Base-by-base conservation (phyloP, 257 asterid genomes). In the Plantago major region DNA sequence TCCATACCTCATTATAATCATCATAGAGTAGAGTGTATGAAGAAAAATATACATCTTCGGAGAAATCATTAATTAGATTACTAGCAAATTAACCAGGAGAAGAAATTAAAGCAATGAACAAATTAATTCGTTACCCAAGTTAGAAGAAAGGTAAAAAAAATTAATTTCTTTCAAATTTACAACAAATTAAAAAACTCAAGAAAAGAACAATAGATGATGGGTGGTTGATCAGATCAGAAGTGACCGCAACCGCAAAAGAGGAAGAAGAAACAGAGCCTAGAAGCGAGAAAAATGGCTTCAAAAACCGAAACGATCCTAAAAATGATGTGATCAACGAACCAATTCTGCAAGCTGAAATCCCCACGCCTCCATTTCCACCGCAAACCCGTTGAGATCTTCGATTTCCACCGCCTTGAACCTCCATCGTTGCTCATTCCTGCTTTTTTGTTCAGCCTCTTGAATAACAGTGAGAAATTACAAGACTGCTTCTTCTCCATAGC, bases 171-270 rank as follows among this genome's bases (percentile, higher is more conserved):
- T n/a, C n/a, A n/a, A n/a, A n/a, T n/a, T n/a, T n/a, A n/a, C n/a
- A n/a, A n/a, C n/a, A n/a, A n/a, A n/a, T n/a, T n/a, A n/a, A n/a
- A n/a, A n/a, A n/a, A n/a, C n/a, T n/a, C n/a, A n/a, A n/a, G n/a
- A n/a, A n/a, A n/a, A n/a, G n/a, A n/a, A n/a, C n/a, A n/a, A n/a
- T n/a, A n/a, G n/a, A n/a, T n/a, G n/a, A n/a, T n/a, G n/a, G n/a
- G n/a, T n/a, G n/a, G n/a, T n/a, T 2, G 5, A 30, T 30, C 5
- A 3, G 37, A 64, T 86, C 84, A 90, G 37, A 87, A 44, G 43
- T 76, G 89, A 15, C 58, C 58, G 74, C 95, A 80, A 11, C 98
- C 96, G 71, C 89, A 85, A 37, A 79, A 88, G 64, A 88, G 78
- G 84, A 75, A 90, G 87, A 85, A 88, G 76, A 83, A 80, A 33